A percentile compares a stretch with the other conserved stretches of the same genome.
Conservation (phyloP, 768 basidiomycete genomes). For the Panaeolus cyanescens region DNA sequence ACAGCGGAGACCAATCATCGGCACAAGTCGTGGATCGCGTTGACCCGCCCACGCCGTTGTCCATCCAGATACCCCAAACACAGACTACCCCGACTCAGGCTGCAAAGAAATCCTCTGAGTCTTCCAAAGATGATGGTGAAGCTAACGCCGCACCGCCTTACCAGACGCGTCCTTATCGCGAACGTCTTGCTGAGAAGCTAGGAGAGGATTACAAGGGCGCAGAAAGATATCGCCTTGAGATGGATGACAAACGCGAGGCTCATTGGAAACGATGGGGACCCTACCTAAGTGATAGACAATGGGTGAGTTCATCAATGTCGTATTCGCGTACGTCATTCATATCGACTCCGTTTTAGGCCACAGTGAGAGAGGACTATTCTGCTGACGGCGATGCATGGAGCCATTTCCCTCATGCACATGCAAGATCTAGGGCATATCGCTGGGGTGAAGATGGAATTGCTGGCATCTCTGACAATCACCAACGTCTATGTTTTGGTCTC, state of each 20-base stretch:
- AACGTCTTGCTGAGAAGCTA: conserved; percentile 63
- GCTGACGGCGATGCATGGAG: conserved; percentile 94
- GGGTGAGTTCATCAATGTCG: conserved; percentile 61
- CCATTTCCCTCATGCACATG: conserved; percentile 93
- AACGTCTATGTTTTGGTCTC: conserved; percentile 86
- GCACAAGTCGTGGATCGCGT: conserved; percentile 11
- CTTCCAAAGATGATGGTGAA: conserved; percentile 25
- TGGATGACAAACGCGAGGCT: conserved; percentile 74
- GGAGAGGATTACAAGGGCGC: conserved; percentile 76
- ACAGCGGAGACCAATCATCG: conserved; percentile 10
- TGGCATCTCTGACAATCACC: conserved; percentile 97
- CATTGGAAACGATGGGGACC: conserved; percentile 99
- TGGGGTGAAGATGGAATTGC: conserved; percentile 99
- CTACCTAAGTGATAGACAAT: conserved; percentile 95
- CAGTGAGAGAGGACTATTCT: conserved; percentile 98
- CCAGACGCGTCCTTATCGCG: conserved; percentile 48
- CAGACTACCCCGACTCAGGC: conserved; percentile 41
- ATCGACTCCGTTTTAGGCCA: conserved; percentile 60
- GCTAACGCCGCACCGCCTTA: conserved; percentile 13
- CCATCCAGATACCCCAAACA: conserved; percentile 73
- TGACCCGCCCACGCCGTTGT: conserved; percentile 37
- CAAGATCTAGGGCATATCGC: conserved; percentile 91
- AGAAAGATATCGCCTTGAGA: conserved; percentile 83
- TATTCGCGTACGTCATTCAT: conserved; percentile 4
- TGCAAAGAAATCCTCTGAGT: conserved; percentile 45